A percentile compares a stretch with the other conserved stretches of the same genome.
phyloP scores from a whole-genome alignment of 345 rosid genomes.

The Crucihimalaya himalaica region DNA sequence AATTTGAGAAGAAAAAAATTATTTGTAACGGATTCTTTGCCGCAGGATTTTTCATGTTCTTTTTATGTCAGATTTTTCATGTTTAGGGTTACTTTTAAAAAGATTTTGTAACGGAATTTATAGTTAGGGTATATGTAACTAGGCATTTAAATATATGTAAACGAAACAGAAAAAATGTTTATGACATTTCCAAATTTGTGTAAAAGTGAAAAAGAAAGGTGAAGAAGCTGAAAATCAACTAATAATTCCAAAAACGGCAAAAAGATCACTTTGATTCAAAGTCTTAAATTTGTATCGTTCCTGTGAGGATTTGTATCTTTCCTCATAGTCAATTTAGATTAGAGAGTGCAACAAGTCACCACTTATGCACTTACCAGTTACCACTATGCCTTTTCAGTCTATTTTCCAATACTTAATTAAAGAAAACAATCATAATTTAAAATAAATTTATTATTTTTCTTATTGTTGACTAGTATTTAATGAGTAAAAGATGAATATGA shows the following conservation, averaged over 20 bases:
- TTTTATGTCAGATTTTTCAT: constrained; percentile 19
- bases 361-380: background rate
- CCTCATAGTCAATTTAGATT: background rate
- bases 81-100: constrained; percentile 18
- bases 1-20: background rate
- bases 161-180: background rate
- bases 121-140: background rate
- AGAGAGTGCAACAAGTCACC: background rate
- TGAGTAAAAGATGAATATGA: constrained; percentile 20
- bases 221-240: background rate
- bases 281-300: too few species aligned
- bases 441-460: background rate
- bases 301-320: background rate
- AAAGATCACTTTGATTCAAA: background rate
- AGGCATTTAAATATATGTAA: background rate
- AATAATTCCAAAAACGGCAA: background rate
- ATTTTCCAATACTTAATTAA: background rate
- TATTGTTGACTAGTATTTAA: constrained; percentile 12
- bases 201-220: background rate
- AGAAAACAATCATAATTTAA: background rate
- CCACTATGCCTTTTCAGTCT: background rate
- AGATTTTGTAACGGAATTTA: constrained; percentile 28
- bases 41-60: constrained; percentile 20
- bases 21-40: constrained; percentile 23
- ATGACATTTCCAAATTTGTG: background rate